These are phyloP conservation scores for Lepidopterella palustris DNA, from an alignment of 495 filamentous ascomycete genomes.

Conservation along the genomic window DNA sequence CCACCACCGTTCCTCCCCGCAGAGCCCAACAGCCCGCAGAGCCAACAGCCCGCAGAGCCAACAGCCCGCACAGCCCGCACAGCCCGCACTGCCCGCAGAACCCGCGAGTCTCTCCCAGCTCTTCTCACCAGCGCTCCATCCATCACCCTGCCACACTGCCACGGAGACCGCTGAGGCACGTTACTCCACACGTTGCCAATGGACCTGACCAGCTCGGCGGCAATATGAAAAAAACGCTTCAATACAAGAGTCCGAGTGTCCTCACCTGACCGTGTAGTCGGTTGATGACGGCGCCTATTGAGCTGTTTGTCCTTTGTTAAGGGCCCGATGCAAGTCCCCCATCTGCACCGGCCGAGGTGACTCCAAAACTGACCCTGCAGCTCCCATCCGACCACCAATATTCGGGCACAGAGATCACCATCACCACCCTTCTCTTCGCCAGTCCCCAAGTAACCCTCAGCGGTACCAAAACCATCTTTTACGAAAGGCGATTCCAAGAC, in stretches of 20 bases:
- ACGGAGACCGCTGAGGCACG: not conserved
- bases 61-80: too few species aligned
- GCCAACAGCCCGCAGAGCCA: not conserved
- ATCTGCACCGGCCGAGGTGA: not conserved
- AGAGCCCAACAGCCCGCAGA: not conserved
- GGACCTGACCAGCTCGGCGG: not conserved
- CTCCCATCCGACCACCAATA: not conserved
- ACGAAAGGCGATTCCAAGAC: too few species aligned
- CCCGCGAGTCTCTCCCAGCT: too few species aligned
- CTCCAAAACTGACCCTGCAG: not conserved
- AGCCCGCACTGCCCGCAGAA: too few species aligned
- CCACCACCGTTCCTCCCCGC: not conserved
- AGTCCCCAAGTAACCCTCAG: too few species aligned
- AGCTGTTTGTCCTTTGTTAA: not conserved
- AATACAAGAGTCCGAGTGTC: too few species aligned
- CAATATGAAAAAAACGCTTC: too few species aligned
- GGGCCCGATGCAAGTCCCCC: not conserved
- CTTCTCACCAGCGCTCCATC: too few species aligned
- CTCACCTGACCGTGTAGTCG: not conserved
- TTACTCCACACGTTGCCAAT: not conserved
- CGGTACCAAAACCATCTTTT: too few species aligned
- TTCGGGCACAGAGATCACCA: too few species aligned
- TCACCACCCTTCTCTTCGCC: not conserved
- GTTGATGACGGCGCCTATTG: not conserved
- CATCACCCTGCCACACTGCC: too few species aligned